Evolutionary conservation across 345 rosid species (phyloP).

Genomic region (Acer saccharum): DNA sequence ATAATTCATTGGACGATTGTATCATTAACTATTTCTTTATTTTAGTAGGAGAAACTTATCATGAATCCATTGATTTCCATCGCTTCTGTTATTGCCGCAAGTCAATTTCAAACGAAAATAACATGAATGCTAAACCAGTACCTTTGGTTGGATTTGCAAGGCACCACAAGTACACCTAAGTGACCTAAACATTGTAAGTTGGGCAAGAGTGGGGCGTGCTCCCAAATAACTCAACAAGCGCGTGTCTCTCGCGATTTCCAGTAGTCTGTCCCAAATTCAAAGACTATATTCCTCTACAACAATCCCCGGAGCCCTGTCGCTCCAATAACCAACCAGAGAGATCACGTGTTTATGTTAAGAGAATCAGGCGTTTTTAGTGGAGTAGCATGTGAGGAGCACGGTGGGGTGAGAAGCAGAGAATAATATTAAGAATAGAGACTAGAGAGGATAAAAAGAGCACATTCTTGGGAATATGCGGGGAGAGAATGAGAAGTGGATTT

Average conservation of each 20-base stretch:
- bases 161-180: background rate
- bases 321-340: conserved; percentile 1
- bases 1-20: too few relatives aligned
- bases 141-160: background rate
- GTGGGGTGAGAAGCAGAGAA: background rate
- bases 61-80: too few relatives aligned
- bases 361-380: background rate
- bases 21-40: too few relatives aligned
- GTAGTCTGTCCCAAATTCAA: too few relatives aligned
- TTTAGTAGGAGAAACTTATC: too few relatives aligned
- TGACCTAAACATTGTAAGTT: too few relatives aligned
- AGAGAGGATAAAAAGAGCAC: conserved; percentile 32
- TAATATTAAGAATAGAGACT: background rate
- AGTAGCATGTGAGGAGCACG: background rate
- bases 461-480: conserved; percentile 64
- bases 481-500: background rate
- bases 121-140: background rate
- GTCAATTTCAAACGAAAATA: background rate
- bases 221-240: background rate
- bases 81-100: background rate
- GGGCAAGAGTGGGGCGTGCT: background rate
- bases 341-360: background rate
- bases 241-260: background rate
- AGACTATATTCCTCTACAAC: conserved; percentile 2
- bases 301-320: background rate